These are phyloP conservation scores for Cryptococcus sp. DNA, from an alignment of 1,284 basidiomycete genomes.

Conservation along the genomic window DNA sequence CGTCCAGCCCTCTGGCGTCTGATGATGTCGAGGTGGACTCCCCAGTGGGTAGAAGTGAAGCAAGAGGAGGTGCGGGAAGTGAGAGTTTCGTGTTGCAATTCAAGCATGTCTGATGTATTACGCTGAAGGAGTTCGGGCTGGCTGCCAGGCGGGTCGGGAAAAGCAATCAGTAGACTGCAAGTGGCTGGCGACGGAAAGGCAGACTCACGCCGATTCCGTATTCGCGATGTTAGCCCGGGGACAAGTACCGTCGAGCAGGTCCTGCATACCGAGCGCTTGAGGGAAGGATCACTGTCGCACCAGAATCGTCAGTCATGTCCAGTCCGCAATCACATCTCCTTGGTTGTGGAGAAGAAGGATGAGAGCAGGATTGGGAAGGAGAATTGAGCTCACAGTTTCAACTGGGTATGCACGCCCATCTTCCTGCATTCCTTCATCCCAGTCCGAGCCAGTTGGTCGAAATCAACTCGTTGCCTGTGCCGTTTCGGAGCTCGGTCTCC, in stretches of 20 bases:
- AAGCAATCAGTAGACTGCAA: not conserved
- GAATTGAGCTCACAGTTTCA: constrained; percentile 39
- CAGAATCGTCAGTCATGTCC: not conserved
- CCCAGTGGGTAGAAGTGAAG: not conserved
- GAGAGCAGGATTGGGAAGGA: too few relatives aligned
- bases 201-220: constrained; percentile 42
- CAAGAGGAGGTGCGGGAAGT: constrained; percentile 25
- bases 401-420: constrained; percentile 46
- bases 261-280: constrained; percentile 42
- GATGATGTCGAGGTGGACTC: not conserved
- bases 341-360: too few relatives aligned
- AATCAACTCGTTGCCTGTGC: constrained; percentile 8
- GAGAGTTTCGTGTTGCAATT: constrained; percentile 20
- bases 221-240: constrained; percentile 41
- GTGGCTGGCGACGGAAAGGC: too few relatives aligned
- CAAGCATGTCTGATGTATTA: constrained; percentile 34
- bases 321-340: not conserved
- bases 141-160: constrained; percentile 17
- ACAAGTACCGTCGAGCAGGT: constrained; percentile 43
- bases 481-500: not conserved
- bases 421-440: constrained; percentile 32
- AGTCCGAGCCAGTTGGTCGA: constrained; percentile 27
- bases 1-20: constrained; percentile 24
- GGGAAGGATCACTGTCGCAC: constrained; percentile 37
- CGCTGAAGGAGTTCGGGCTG: constrained; percentile 23